A percentile compares a stretch with the other conserved stretches of the same genome.
Conservation (phyloP, 768 basidiomycete species). For the Boletus rufocinnamomeus region DNA sequence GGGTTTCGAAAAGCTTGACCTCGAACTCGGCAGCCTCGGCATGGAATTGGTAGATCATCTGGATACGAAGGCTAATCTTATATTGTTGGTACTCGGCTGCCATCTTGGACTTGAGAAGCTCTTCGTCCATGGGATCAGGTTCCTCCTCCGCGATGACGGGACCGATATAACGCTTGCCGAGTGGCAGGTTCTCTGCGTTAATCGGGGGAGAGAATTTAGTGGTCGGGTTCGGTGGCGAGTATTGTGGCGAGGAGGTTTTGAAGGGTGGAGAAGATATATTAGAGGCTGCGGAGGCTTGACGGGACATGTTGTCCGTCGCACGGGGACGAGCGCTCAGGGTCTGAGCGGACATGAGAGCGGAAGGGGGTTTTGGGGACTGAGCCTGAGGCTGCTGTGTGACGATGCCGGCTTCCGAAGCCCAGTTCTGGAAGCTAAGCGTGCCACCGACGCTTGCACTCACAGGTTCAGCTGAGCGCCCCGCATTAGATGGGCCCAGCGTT, state of each 20-base stretch:
- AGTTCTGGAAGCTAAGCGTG: constrained; percentile 30
- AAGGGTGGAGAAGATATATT: constrained; percentile 23
- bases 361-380: constrained; percentile 9
- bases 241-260: constrained; percentile 27
- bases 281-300: constrained; percentile 32
- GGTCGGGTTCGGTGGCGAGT: constrained; percentile 26
- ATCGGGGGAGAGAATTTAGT: constrained; percentile 31
- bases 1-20: constrained; percentile 32
- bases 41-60: constrained; percentile 38
- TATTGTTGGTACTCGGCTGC: constrained; percentile 34
- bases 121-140: constrained; percentile 29
- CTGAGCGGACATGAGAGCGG: constrained; percentile 9
- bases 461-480: constrained; percentile 25
- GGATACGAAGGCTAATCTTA: constrained; percentile 35
- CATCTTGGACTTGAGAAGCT: constrained; percentile 35
- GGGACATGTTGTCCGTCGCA: constrained; percentile 32
- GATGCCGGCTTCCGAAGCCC: constrained; percentile 36
- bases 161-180: constrained; percentile 36
- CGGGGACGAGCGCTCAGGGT: constrained; percentile 25
- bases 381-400: constrained; percentile 20
- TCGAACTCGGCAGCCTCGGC: constrained; percentile 32
- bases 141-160: constrained; percentile 34
- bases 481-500: constrained; percentile 30
- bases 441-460: constrained; percentile 10
- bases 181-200: constrained; percentile 21